Base-by-base conservation (phyloP, 495 filamentous ascomycete species). In the Emericellopsis terricola region DNA sequence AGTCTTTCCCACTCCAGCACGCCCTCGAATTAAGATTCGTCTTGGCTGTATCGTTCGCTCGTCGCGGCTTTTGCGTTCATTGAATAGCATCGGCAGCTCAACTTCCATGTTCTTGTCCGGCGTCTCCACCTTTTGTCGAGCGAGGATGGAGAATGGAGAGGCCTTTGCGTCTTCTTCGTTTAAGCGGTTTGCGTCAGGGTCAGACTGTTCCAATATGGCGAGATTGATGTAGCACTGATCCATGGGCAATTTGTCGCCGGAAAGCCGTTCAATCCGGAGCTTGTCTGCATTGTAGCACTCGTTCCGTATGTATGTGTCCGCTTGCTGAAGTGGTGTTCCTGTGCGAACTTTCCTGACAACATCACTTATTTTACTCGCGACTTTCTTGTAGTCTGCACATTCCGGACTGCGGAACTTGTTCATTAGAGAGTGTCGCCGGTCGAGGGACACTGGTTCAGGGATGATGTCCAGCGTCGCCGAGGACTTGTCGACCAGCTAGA, bases 1-100 rank as follows among this genome's bases (percentile, higher is more conserved):
- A 29, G 56, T 60, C 42, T 62, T 62, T 9, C 56, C 56, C 6
- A 59, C 49, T 26, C 59, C 59, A 6, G 59, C 52, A 3, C 42
- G 53, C 33, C 59, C 59, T 15, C 48, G 46, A 34, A 62, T 62
- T 32, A 59, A 35, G 23, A 62, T 51, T 19, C 56, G 40, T 37
- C 42, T 48, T 29, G 52, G 48, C 15, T 23, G 23, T 33, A 26
- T 46, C 23, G 15, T 19, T n/a, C n/a, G n/a, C 27, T 36, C 49
- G 33, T 45, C 34, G 28, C 7, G 23, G 8, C 10, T 29, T 37
- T 48, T 39, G 21, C 51, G 46, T 13, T 32, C 4, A 1, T 47
- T 29, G 26, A 59, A 59, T 18, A 59, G 41, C 5, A 34, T 19
- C 24, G 31, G 30, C 33, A 58, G 31, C 13, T 39, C 23, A 5